Evolutionary conservation across 2,329 filamentous ascomycete genomes (phyloP), one percentile per base, ranked within the genome.

Genomic region (Fusarium hainanense): DNA sequence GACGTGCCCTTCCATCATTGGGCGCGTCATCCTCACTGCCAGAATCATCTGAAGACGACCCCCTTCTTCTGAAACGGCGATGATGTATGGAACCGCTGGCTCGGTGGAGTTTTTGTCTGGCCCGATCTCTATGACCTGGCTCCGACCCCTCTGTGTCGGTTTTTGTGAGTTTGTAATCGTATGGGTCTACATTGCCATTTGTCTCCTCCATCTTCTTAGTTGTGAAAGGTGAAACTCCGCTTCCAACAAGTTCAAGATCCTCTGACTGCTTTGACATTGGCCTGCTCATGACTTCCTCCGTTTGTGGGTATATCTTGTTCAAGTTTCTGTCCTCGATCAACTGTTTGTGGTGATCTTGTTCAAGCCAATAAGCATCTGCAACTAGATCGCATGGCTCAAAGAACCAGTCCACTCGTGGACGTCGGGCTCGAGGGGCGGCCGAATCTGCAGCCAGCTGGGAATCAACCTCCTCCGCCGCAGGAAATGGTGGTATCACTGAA

Each of bases 341-440:
- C 54, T 85, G 86, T 77, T 94, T 97, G 79, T 98, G 94, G 61
- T 90, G 84, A 32, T 87, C 88, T 74, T 94, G 90, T 77, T 98
- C 93, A 23, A 97, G 82, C 96, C 96, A 99, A 75, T 94, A 93
- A 2, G 92, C 86, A 81, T 99, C 96, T 7, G 94, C 94, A 48
- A 98, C 83, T 78, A 98, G 86, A 77, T 98, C 94, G 58, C 92
- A 90, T 1, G 95, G 93, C 46, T 92, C 88, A 20, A 94, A 88
- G 41, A 88, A 86, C 96, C 96, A 98, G 75, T 97, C 94, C 25
- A 94, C 89, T 63, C 93, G 88, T 2, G 92, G 90, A 50, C 93
- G 88, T 58, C 90, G 89, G 6, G 88, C 82, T 66, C 93, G 93
- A 14, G 84, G 82, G 65, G 82, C 79, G 57, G 77, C 78, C 46